These are phyloP conservation scores for Phytopythium vexans DNA, from an alignment of 352 stramenopile species.

Conservation along the genomic window DNA sequence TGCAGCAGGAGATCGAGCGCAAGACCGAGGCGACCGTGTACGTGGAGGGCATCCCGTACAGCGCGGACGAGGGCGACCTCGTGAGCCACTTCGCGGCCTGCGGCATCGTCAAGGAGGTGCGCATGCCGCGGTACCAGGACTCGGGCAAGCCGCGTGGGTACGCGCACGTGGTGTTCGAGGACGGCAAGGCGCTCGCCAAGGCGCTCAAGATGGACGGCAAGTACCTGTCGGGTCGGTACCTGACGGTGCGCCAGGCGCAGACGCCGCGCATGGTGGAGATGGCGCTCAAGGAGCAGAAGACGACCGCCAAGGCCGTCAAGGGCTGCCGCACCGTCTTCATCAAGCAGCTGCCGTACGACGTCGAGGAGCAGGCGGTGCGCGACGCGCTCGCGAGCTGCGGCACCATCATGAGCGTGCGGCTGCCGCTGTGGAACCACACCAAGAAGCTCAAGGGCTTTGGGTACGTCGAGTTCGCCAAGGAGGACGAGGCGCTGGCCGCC, in stretches of 20 bases:
- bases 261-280: conserved; percentile 67
- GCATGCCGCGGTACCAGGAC: conserved; percentile 93
- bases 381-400: conserved; percentile 85
- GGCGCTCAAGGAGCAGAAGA: conserved; percentile 63
- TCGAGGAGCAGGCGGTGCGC: conserved; percentile 81
- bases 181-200: conserved; percentile 55
- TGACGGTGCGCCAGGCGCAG: conserved; percentile 86
- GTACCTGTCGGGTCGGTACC: conserved; percentile 87
- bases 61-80: conserved; percentile 87
- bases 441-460: conserved; percentile 96
- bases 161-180: conserved; percentile 91
- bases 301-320: conserved; percentile 63
- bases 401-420: conserved; percentile 89
- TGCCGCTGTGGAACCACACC: conserved; percentile 93
- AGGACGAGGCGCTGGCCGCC: conserved; percentile 67
- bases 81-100: conserved; percentile 87
- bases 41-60: conserved; percentile 95
- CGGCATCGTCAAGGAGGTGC: conserved; percentile 89
- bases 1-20: conserved; percentile 60
- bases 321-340: conserved; percentile 93
- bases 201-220: conserved; percentile 87
- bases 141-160: conserved; percentile 90
- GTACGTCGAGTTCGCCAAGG: conserved; percentile 90
- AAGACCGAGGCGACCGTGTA: conserved; percentile 90
- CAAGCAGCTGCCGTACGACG: conserved; percentile 93